These are phyloP conservation scores for Fraxinus floribunda DNA, from an alignment of 305 asterid genomes.

Conservation along the genomic window DNA sequence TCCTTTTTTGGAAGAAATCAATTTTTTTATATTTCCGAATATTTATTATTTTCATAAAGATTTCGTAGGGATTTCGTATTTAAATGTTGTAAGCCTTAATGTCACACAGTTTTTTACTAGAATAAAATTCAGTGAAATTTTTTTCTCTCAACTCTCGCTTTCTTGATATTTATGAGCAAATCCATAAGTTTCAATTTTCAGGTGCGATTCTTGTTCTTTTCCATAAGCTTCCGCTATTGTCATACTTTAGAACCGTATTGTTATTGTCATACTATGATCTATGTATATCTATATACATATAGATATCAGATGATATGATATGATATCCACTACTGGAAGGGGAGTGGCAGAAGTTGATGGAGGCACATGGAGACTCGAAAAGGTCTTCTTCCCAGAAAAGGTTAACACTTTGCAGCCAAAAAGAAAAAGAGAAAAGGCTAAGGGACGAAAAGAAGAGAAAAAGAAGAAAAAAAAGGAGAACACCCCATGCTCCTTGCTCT, in stretches of 20 bases:
- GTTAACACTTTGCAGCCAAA: constrained; percentile 48
- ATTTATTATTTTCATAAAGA: not conserved
- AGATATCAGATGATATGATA: not conserved
- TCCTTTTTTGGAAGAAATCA: not conserved
- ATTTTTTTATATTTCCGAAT: no score
- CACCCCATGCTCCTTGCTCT: constrained; percentile 48
- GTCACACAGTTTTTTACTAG: not conserved
- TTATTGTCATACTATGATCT: not conserved
- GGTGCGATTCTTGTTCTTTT: not conserved
- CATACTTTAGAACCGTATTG: not conserved
- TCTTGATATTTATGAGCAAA: not conserved
- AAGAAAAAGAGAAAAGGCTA: constrained; percentile 34
- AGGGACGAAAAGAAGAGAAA: constrained; percentile 24
- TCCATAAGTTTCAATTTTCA: not conserved
- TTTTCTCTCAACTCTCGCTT: not conserved
- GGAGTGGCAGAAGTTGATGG: constrained; percentile 38
- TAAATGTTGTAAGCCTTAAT: not conserved
- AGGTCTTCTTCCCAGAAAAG: constrained; percentile 55
- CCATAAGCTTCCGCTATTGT: not conserved
- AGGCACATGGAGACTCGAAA: constrained; percentile 58
- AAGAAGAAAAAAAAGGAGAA: not conserved
- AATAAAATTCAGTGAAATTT: no score
- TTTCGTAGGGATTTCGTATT: not conserved
- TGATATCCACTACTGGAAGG: constrained; percentile 31
- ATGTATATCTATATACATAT: not conserved